A percentile compares a stretch with the other conserved stretches of the same genome.
Evolutionary conservation across 164 flowering plant genomes (phyloP).

Genomic region (Piper longum): DNA sequence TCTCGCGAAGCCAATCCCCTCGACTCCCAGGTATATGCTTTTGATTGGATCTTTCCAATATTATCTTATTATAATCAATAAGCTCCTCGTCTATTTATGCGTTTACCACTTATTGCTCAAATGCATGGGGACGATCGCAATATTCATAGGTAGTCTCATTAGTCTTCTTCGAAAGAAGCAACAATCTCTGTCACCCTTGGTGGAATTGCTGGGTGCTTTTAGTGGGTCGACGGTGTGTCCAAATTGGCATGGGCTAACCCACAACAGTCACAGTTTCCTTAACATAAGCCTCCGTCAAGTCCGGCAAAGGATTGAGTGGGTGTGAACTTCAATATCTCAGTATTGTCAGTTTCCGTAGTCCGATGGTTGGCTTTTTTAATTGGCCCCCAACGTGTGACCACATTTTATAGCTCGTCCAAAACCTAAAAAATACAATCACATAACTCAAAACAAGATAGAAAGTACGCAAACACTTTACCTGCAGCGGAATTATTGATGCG

Average conservation of each 20-base stretch:
- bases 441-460: too few relatives aligned
- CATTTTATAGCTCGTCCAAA: too few relatives aligned
- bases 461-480: too few relatives aligned
- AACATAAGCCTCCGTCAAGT: conserved; percentile 43
- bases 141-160: conserved; percentile 68
- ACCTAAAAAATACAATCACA: too few relatives aligned
- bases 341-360: neutral
- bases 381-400: too few relatives aligned
- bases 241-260: too few relatives aligned
- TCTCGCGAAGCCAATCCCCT: conserved; percentile 85
- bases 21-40: conserved; percentile 52
- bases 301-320: conserved; percentile 56
- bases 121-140: neutral
- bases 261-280: conserved; percentile 18
- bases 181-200: conserved; percentile 35
- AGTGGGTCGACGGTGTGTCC: too few relatives aligned
- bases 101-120: neutral
- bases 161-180: conserved; percentile 49
- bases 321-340: conserved; percentile 9
- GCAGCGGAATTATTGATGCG: too few relatives aligned
- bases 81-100: neutral
- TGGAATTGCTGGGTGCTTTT: too few relatives aligned
- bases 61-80: neutral
- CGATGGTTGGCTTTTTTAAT: too few relatives aligned
- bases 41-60: neutral